These are phyloP conservation scores for Cyphellophora europaea DNA, from an alignment of 2,329 filamentous ascomycete species.

Conservation along the genomic window DNA sequence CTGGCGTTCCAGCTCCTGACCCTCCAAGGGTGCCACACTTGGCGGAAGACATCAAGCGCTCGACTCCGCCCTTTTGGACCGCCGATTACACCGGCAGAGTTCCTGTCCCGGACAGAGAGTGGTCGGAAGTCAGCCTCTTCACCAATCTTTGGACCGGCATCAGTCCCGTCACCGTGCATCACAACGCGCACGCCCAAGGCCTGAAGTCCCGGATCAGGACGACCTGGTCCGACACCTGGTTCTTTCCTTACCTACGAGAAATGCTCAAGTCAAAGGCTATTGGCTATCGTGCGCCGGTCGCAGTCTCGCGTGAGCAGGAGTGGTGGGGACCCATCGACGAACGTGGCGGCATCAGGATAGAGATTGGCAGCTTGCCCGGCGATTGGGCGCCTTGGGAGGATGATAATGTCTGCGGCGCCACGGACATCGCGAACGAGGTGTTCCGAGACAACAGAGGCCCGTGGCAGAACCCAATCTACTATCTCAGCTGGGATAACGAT, in stretches of 20 bases:
- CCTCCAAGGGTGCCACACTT: not conserved
- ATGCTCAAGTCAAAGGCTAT: not conserved
- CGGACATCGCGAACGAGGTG: conserved; percentile 1
- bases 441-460: not conserved
- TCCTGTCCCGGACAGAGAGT: conserved; percentile 1
- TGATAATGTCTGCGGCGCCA: not conserved
- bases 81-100: not conserved
- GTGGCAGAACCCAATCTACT: not conserved
- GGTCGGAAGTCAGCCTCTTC: conserved; percentile 7
- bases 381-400: not conserved
- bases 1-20: not conserved
- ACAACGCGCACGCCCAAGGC: conserved; percentile 6
- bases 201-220: conserved; percentile 10
- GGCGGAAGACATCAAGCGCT: not conserved
- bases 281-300: not conserved
- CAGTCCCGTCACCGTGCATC: conserved; percentile 6
- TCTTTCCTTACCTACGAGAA: conserved; percentile 6
- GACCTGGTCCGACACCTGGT: conserved; percentile 9
- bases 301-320: not conserved
- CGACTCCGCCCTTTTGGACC: not conserved
- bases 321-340: conserved; percentile 2
- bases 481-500: not conserved
- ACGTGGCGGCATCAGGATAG: not conserved
- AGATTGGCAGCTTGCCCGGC: not conserved
- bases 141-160: conserved; percentile 12